These are phyloP conservation scores for Picochlorum sp. DNA, from an alignment of 139 green algal genomes.

Conservation along the genomic window DNA sequence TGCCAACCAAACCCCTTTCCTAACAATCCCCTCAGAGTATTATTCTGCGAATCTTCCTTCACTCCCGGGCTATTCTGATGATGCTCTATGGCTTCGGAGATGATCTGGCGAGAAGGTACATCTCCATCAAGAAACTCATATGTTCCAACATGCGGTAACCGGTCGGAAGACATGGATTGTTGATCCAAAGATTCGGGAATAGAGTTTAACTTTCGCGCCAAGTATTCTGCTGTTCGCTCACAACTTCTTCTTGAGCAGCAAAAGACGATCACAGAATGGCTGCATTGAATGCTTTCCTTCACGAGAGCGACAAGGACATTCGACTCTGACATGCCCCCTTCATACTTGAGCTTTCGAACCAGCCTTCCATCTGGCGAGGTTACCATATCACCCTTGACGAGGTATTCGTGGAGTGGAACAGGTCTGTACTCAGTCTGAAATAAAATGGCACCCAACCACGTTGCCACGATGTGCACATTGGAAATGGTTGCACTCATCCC, in stretches of 20 bases:
- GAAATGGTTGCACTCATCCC: conserved; percentile 94
- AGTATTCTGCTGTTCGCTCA: conserved; percentile 16
- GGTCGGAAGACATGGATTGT: no score
- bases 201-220: conserved; percentile 19
- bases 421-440: conserved; percentile 71
- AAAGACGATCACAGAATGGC: conserved; percentile 82
- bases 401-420: conserved; percentile 63
- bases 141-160: background rate
- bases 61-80: background rate
- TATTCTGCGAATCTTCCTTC: background rate
- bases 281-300: conserved; percentile 49
- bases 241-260: conserved; percentile 62
- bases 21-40: conserved; percentile 6
- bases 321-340: conserved; percentile 27
- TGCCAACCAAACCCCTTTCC: conserved; percentile 72
- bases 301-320: conserved; percentile 56
- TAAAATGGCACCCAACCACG: conserved; percentile 68
- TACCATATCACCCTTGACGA: conserved; percentile 55
- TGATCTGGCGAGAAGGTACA: background rate
- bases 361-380: conserved; percentile 24
- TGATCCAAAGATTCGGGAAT: conserved; percentile 30
- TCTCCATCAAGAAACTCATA: background rate
- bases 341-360: conserved; percentile 31
- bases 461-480: conserved; percentile 66
- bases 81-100: background rate